Evolutionary conservation across 2,329 filamentous ascomycete species (phyloP).

Genomic region (Trichoderma afroharzianum): DNA sequence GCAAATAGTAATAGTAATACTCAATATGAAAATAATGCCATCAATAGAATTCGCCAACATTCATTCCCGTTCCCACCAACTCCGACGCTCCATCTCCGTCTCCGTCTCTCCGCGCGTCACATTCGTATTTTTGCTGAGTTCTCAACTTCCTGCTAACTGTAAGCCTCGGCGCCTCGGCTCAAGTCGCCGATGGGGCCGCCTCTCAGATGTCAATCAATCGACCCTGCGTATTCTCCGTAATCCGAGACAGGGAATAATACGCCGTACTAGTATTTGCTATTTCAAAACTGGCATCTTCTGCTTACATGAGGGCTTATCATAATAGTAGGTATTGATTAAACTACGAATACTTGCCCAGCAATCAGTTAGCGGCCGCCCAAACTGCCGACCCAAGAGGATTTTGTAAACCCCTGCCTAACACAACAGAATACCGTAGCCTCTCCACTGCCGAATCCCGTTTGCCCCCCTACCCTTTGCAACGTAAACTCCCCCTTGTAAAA

Average conservation of each 20-base stretch:
- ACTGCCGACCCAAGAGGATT: background rate
- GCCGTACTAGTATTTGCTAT: background rate
- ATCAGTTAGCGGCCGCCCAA: background rate
- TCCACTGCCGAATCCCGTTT: background rate
- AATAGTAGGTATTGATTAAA: background rate
- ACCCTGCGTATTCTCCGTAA: background rate
- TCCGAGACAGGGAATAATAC: background rate
- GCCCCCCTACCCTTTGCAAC: background rate
- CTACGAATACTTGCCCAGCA: background rate
- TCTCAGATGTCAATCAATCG: background rate
- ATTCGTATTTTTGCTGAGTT: background rate
- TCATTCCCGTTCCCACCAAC: background rate
- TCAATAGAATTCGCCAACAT: background rate
- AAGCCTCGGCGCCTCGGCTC: constrained; percentile 9
- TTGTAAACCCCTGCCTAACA: background rate
- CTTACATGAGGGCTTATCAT: background rate
- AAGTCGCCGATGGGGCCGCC: background rate
- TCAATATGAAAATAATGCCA: background rate
- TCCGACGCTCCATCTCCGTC: constrained; percentile 4
- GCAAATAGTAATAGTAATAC: background rate
- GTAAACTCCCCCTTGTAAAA: no score
- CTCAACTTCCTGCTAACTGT: background rate
- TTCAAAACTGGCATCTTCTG: background rate
- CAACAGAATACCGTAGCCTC: background rate
- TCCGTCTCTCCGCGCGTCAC: background rate